Percentiles rank a stretch among this genome's conserved stretches.
Evolutionary conservation across 2,329 filamentous ascomycete genomes (phyloP).

Genomic region (Colletotrichum shisoi): DNA sequence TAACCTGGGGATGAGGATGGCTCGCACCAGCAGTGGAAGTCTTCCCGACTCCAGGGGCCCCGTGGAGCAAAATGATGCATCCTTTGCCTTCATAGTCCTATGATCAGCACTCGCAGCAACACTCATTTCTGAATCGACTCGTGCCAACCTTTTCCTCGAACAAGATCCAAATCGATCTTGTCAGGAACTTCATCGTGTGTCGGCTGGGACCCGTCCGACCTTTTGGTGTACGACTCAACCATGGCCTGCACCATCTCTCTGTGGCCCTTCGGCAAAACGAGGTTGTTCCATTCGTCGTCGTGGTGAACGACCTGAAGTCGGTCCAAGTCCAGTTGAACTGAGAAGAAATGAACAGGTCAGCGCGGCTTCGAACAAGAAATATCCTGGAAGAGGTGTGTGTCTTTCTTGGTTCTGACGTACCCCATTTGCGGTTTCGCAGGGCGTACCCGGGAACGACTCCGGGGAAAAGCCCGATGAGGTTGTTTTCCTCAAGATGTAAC

Average conservation of each 20-base stretch:
- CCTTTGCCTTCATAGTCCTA: slow-evolving; percentile 5
- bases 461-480: neutral
- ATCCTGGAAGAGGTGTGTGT: neutral
- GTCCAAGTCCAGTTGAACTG: neutral
- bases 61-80: slow-evolving; percentile 30
- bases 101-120: neutral
- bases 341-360: neutral
- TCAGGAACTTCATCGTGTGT: neutral
- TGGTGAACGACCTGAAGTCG: neutral
- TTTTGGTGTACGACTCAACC: slow-evolving; percentile 1
- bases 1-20: neutral
- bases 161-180: neutral
- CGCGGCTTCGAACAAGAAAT: neutral
- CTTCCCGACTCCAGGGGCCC: slow-evolving; percentile 25
- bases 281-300: neutral
- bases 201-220: neutral
- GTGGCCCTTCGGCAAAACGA: neutral
- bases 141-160: neutral
- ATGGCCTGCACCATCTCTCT: neutral
- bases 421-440: neutral
- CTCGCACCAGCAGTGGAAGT: slow-evolving; percentile 20
- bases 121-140: too few species aligned
- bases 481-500: neutral
- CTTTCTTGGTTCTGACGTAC: neutral
- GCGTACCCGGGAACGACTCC: neutral